Conservation (phyloP, 305 asterid species). For the Fraxinus albicans region DNA sequence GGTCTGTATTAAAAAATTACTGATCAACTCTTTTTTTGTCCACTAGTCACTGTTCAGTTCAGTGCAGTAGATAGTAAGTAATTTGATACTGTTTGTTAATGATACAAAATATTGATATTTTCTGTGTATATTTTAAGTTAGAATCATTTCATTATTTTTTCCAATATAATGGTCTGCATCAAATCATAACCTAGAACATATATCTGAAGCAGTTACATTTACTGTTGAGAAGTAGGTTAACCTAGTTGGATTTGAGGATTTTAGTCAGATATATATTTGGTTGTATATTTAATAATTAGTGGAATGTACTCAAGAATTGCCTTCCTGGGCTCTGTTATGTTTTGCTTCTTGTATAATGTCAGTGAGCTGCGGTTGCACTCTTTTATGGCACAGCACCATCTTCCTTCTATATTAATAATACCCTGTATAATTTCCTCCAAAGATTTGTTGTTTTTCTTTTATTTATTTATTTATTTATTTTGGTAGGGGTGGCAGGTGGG, state of each 20-base stretch:
- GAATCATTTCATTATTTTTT: not conserved
- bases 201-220: not conserved
- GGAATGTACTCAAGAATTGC: not conserved
- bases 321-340: constrained; percentile 1
- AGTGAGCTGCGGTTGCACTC: not conserved
- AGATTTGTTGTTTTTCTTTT: not conserved
- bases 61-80: not conserved
- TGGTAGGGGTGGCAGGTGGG: not conserved
- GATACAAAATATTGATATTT: not conserved
- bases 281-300: not conserved
- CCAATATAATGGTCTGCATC: not conserved
- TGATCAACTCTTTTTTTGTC: constrained; percentile 11
- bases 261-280: not conserved
- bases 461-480: not conserved
- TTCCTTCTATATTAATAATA: not conserved
- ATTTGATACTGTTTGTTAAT: constrained; percentile 11
- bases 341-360: not conserved
- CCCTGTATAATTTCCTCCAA: not conserved
- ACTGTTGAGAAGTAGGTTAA: constrained; percentile 1
- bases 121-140: constrained; percentile 4
- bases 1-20: constrained; percentile 43
- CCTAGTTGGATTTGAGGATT: not conserved
- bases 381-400: not conserved
- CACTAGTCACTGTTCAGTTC: not conserved
- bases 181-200: constrained; percentile 13